These are phyloP conservation scores for Macaranga tanarius DNA, from an alignment of 441 rosid species.

Conservation along the genomic window DNA sequence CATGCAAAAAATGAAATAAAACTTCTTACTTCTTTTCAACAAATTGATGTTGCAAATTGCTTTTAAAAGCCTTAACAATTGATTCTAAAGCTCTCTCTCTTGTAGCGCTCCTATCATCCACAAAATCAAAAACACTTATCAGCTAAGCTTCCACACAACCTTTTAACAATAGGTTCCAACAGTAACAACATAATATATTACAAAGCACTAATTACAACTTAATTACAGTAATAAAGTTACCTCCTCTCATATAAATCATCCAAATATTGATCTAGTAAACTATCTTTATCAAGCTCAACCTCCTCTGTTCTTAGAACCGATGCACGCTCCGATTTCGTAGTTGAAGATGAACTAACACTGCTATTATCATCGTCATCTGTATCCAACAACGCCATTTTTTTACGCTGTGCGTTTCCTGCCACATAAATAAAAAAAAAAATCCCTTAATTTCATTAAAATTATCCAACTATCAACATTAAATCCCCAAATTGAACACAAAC, in stretches of 20 bases:
- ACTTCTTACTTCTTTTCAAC: constrained; percentile 70
- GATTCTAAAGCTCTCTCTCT: constrained; percentile 77
- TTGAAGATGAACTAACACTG: constrained; percentile 75
- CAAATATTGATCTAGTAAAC: constrained; percentile 69
- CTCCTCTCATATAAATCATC: constrained; percentile 89
- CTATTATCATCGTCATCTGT: constrained; percentile 80
- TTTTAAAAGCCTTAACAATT: constrained; percentile 73
- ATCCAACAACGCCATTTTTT: constrained; percentile 54
- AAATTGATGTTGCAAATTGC: constrained; percentile 69
- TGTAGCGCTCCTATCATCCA: constrained; percentile 69
- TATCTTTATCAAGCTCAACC: constrained; percentile 58
- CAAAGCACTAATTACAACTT: neutral
- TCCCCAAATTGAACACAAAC: neutral
- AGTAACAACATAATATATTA: neutral
- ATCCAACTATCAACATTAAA: neutral
- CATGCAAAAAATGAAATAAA: neutral
- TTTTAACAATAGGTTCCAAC: too few species aligned
- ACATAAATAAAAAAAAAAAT: neutral
- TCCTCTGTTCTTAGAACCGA: constrained; percentile 55
- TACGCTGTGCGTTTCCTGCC: constrained; percentile 60
- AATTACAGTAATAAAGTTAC: constrained; percentile 31
- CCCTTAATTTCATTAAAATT: neutral
- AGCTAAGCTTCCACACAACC: neutral
- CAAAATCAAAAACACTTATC: neutral
- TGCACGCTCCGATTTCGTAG: constrained; percentile 55